Percentiles rank a stretch among this genome's conserved stretches.
phyloP scores from a whole-genome alignment of 257 asterid genomes.

The Craterostigma plantagineum region DNA sequence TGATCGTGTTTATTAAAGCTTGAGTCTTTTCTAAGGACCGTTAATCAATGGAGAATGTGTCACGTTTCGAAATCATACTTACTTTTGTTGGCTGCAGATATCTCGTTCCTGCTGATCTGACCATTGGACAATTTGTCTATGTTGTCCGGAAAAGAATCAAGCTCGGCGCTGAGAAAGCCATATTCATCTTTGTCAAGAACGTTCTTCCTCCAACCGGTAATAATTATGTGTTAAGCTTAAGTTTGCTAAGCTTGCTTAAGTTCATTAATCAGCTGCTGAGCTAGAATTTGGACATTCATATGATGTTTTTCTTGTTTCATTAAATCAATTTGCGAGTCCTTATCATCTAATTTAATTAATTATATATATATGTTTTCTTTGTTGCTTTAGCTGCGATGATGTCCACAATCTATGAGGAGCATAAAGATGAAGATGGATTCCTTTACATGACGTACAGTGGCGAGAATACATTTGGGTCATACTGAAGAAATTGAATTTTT shows the following conservation, averaged over 20 bases:
- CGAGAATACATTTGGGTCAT: slow-evolving; percentile 50
- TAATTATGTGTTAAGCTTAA: no score
- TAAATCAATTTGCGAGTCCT: no score
- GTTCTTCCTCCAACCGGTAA: slow-evolving; percentile 90
- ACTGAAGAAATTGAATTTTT: slow-evolving; percentile 18
- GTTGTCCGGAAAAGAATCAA: slow-evolving; percentile 96
- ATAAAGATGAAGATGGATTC: slow-evolving; percentile 67
- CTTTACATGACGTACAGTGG: slow-evolving; percentile 75
- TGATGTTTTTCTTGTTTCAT: no score
- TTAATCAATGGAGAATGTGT: background rate
- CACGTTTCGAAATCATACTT: background rate
- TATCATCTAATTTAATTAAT: no score
- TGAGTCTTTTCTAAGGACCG: background rate
- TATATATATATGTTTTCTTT: no score
- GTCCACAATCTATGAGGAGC: slow-evolving; percentile 58
- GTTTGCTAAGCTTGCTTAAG: no score
- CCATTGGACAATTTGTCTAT: slow-evolving; percentile 90
- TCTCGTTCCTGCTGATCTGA: slow-evolving; percentile 59
- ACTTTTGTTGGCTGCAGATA: slow-evolving; percentile 25
- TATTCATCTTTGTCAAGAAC: slow-evolving; percentile 84
- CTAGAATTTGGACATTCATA: no score
- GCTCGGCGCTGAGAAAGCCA: slow-evolving; percentile 98
- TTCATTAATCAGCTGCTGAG: no score
- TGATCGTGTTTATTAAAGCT: slow-evolving; percentile 3
- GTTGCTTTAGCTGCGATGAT: slow-evolving; percentile 49